These are phyloP conservation scores for Corinectria fuckeliana DNA, from an alignment of 2,329 filamentous ascomycete genomes.

Conservation along the genomic window DNA sequence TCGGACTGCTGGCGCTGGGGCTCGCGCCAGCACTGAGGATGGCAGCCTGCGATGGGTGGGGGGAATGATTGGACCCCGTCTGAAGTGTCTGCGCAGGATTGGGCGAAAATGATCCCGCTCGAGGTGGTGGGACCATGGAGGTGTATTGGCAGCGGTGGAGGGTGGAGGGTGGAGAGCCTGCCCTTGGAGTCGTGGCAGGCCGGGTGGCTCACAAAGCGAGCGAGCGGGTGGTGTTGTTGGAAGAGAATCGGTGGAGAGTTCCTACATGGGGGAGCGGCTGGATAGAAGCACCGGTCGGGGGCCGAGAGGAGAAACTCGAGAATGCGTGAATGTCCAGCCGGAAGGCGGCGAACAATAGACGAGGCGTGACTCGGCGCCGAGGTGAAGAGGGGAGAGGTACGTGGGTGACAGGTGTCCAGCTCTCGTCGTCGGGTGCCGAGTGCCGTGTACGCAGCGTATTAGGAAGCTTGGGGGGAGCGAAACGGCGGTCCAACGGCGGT, in stretches of 20 bases:
- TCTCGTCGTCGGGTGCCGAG: constrained; percentile 25
- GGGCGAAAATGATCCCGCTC: constrained; percentile 70
- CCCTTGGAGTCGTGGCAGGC: constrained; percentile 45
- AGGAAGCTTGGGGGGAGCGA: constrained; percentile 31
- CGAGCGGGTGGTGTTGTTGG: constrained; percentile 37
- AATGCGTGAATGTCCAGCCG: constrained; percentile 31
- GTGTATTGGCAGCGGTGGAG: constrained; percentile 45
- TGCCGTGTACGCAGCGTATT: constrained; percentile 36
- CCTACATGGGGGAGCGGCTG: constrained; percentile 45
- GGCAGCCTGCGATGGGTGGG: constrained; percentile 63
- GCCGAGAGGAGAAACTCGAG: constrained; percentile 25
- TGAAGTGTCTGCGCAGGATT: constrained; percentile 64
- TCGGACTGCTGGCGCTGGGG: constrained; percentile 68
- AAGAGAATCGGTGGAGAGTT: constrained; percentile 34
- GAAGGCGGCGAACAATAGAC: constrained; percentile 24
- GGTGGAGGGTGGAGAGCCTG: constrained; percentile 44
- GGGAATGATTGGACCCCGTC: constrained; percentile 62
- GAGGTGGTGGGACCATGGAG: constrained; percentile 65
- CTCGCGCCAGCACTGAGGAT: constrained; percentile 66
- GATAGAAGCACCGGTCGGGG: constrained; percentile 20
- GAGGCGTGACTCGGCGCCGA: constrained; percentile 29
- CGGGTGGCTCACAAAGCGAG: constrained; percentile 41
- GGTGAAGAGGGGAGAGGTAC: constrained; percentile 27
- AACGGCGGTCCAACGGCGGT: constrained; percentile 31
- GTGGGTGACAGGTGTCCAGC: constrained; percentile 36